phyloP scores from a whole-genome alignment of 805 yeast species.

The Candida nanaspora region DNA sequence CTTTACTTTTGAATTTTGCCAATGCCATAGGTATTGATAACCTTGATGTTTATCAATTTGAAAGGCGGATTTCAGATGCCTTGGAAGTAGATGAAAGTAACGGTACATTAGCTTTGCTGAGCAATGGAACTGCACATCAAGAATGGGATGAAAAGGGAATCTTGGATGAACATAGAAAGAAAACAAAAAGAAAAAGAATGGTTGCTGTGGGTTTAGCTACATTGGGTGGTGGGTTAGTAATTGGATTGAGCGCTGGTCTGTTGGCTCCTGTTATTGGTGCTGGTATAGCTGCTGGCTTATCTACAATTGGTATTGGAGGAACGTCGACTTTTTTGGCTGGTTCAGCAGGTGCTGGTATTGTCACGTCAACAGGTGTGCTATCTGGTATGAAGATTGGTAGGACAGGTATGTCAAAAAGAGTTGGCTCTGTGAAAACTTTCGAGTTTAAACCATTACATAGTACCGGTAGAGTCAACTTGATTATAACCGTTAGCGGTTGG shows the following conservation, averaged over 20 bases:
- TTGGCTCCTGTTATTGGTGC: constrained; percentile 98
- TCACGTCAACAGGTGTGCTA: constrained; percentile 85
- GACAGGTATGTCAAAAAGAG: constrained; percentile 76
- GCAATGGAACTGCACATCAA: constrained; percentile 30
- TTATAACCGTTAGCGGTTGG: constrained; percentile 95
- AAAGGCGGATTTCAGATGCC: constrained; percentile 83
- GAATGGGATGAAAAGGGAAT: constrained; percentile 68
- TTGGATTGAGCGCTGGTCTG: constrained; percentile 92
- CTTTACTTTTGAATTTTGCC: constrained; percentile 68
- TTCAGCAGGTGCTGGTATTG: constrained; percentile 91
- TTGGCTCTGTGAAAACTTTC: constrained; percentile 89
- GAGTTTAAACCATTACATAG: constrained; percentile 91
- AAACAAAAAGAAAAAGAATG: constrained; percentile 56
- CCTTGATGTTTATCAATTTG: constrained; percentile 83
- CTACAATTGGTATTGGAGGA: constrained; percentile 94
- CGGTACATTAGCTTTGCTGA: constrained; percentile 19
- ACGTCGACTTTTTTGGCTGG: constrained; percentile 91
- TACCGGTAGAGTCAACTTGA: constrained; percentile 78
- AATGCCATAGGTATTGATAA: constrained; percentile 44
- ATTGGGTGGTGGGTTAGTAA: constrained; percentile 88
- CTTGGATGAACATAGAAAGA: constrained; percentile 64
- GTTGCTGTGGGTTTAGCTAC: constrained; percentile 93
- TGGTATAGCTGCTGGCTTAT: constrained; percentile 93
- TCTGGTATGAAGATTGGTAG: constrained; percentile 88
- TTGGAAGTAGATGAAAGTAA: constrained; percentile 68